A percentile compares a stretch with the other conserved stretches of the same genome.
Evolutionary conservation across 805 yeast genomes (phyloP).

Genomic region (Kuraishia hungarica): DNA sequence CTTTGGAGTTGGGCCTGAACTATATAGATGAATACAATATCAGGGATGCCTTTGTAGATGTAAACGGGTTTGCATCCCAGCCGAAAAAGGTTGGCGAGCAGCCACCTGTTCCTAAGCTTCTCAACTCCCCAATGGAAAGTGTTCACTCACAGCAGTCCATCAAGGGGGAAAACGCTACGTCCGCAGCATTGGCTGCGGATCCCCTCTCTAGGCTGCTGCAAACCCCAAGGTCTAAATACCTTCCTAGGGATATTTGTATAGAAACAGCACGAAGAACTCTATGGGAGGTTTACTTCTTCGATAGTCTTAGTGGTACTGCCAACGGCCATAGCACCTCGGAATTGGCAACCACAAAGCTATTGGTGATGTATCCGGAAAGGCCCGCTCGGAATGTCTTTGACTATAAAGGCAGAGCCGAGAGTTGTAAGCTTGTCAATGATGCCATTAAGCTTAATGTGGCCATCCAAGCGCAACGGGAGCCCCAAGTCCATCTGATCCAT

Average conservation of each 20-base stretch:
- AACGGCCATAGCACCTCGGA: constrained; percentile 36
- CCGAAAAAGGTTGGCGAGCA: not conserved
- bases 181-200: not conserved
- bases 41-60: constrained; percentile 21
- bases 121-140: not conserved
- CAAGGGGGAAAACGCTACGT: not conserved
- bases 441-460: constrained; percentile 38
- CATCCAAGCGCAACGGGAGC: constrained; percentile 30
- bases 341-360: constrained; percentile 25
- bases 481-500: constrained; percentile 25
- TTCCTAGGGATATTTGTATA: constrained; percentile 12
- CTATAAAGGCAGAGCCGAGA: constrained; percentile 35
- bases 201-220: constrained; percentile 9
- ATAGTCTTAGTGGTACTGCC: constrained; percentile 45
- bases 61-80: constrained; percentile 20
- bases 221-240: constrained; percentile 11
- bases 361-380: constrained; percentile 29
- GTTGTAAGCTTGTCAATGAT: constrained; percentile 40
- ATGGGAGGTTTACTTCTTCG: constrained; percentile 46
- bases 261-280: constrained; percentile 28
- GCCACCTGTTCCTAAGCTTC: not conserved
- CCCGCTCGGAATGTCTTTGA: constrained; percentile 31
- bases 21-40: constrained; percentile 24
- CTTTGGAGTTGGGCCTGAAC: constrained; percentile 28
- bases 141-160: not conserved